phyloP scores from a whole-genome alignment of 2,329 filamentous ascomycete species.

The Botrytis squamosa region DNA sequence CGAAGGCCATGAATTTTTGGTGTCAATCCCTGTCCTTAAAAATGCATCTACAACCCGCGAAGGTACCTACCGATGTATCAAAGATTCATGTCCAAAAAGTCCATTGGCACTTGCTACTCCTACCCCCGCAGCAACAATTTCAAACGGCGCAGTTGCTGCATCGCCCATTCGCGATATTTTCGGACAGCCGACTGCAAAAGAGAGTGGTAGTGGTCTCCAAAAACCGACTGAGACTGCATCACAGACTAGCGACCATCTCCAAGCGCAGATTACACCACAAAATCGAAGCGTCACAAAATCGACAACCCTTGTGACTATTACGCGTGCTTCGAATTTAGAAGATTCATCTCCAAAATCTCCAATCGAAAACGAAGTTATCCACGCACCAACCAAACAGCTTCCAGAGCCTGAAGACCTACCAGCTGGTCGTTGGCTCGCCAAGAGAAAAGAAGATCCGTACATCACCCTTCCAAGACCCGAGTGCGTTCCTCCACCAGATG shows the following conservation, averaged over 20 bases:
- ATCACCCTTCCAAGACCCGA: not conserved
- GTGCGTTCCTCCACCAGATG: not conserved
- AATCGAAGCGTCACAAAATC: not conserved
- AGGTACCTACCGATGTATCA: slow-evolving; percentile 9
- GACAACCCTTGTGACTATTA: not conserved
- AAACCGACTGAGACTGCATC: not conserved
- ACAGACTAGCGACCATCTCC: not conserved
- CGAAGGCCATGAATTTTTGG: slow-evolving; percentile 9
- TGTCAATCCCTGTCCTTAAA: not conserved
- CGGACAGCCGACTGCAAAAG: not conserved
- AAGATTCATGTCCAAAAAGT: not conserved
- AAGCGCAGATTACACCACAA: too few relatives aligned
- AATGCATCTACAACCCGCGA: not conserved
- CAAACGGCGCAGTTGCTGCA: not conserved
- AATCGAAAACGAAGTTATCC: not conserved
- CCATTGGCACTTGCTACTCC: not conserved
- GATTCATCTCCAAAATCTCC: not conserved
- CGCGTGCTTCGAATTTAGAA: not conserved
- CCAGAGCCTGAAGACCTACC: slow-evolving; percentile 2
- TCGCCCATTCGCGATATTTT: not conserved
- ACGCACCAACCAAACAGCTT: not conserved
- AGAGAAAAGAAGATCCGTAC: not conserved
- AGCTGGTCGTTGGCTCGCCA: slow-evolving; percentile 3
- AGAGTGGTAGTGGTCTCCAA: too few relatives aligned
- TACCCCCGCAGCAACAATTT: not conserved